These are phyloP conservation scores for Alternaria longipes DNA, from an alignment of 2,329 filamentous ascomycete species.

Conservation along the genomic window DNA sequence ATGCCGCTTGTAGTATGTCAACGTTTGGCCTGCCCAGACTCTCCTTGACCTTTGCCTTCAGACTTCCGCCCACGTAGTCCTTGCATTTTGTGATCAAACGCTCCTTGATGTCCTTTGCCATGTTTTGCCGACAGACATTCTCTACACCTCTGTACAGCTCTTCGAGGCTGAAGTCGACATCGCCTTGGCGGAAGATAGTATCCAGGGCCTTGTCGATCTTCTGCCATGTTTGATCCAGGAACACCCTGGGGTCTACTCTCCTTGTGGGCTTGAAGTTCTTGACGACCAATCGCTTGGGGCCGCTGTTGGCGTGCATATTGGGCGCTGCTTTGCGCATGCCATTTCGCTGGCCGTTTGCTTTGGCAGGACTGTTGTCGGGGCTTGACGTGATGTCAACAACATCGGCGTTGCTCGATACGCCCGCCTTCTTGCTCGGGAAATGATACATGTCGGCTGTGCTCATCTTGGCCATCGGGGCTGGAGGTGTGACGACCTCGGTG, in stretches of 20 bases:
- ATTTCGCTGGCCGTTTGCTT: constrained; percentile 49
- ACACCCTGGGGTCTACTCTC: constrained; percentile 74
- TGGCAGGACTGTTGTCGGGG: constrained; percentile 55
- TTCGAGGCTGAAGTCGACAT: constrained; percentile 74
- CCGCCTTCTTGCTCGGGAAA: constrained; percentile 43
- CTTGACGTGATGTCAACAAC: constrained; percentile 45
- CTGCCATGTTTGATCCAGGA: constrained; percentile 78
- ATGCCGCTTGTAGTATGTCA: constrained; percentile 68
- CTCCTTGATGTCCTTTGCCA: constrained; percentile 72
- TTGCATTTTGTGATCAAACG: constrained; percentile 73
- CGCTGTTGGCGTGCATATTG: constrained; percentile 70
- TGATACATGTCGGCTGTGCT: constrained; percentile 49
- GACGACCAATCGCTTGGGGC: constrained; percentile 87
- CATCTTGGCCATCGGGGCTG: constrained; percentile 31
- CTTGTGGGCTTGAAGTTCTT: constrained; percentile 81
- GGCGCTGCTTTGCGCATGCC: constrained; percentile 61
- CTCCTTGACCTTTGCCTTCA: constrained; percentile 69
- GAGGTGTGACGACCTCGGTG: constrained; percentile 21
- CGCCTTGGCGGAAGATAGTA: constrained; percentile 74
- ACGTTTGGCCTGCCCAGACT: constrained; percentile 67
- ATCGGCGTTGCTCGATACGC: constrained; percentile 24
- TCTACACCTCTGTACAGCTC: constrained; percentile 90
- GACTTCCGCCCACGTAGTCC: constrained; percentile 63
- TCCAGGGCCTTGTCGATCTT: constrained; percentile 78
- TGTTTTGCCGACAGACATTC: constrained; percentile 84